Conservation (phyloP, 2,329 filamentous ascomycete species). For the Aspergillus aculeatus region DNA sequence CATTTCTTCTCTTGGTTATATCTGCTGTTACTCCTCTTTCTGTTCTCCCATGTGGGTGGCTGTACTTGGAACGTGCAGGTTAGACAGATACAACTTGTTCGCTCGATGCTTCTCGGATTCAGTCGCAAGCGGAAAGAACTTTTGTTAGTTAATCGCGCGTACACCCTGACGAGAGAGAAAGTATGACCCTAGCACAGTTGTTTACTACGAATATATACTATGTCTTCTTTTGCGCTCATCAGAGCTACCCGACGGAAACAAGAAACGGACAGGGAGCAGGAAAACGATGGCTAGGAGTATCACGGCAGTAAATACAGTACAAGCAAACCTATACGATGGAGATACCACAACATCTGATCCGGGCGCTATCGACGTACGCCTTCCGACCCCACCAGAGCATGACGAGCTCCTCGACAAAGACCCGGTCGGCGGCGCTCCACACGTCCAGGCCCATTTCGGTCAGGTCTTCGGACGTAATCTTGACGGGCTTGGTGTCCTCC, state of each 20-base stretch:
- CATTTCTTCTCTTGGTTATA: neutral
- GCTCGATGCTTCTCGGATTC: too few species aligned
- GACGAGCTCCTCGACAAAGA: constrained; percentile 48
- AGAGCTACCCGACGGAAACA: neutral
- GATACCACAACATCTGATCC: constrained; percentile 50
- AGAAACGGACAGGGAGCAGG: neutral
- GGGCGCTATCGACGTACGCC: constrained; percentile 43
- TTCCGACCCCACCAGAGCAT: constrained; percentile 47
- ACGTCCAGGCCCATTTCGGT: constrained; percentile 50
- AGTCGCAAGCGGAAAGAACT: too few species aligned
- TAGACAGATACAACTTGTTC: neutral
- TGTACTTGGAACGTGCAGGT: neutral
- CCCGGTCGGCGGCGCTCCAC: constrained; percentile 48
- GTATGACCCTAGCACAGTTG: neutral
- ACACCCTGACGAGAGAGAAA: neutral
- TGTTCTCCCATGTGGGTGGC: neutral
- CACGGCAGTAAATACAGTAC: neutral
- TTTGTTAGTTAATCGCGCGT: too few species aligned
- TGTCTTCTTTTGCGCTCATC: neutral
- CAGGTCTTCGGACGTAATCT: constrained; percentile 47
- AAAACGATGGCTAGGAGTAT: neutral
- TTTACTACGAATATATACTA: neutral
- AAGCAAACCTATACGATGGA: constrained; percentile 37
- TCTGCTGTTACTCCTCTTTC: neutral
- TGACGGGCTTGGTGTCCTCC: constrained; percentile 28